Conservation (phyloP, 2,329 filamentous ascomycete genomes). For the Fusarium nurragi region DNA sequence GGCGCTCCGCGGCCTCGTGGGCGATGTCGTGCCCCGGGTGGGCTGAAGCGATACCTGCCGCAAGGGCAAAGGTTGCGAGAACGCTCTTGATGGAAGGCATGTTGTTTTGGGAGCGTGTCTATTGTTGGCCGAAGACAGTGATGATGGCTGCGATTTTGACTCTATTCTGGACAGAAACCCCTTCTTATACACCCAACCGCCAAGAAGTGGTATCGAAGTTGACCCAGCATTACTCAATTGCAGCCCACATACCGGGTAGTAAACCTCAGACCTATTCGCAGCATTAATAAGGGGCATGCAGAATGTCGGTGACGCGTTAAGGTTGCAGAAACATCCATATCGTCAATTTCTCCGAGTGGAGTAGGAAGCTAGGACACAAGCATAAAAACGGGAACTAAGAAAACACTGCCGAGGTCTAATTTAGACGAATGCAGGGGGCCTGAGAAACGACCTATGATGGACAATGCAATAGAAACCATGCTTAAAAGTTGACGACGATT, state of each 20-base stretch:
- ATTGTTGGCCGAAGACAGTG: no score
- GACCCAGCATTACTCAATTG: not conserved
- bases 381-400: conserved; percentile 8
- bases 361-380: not conserved
- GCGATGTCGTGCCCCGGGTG: conserved; percentile 61
- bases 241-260: conserved; percentile 10
- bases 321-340: not conserved
- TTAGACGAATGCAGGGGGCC: not conserved
- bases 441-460: conserved; percentile 7
- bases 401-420: conserved; percentile 6
- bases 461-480: not conserved
- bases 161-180: not conserved
- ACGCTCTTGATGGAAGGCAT: conserved; percentile 29
- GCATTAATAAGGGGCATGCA: not conserved
- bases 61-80: conserved; percentile 23
- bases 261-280: not conserved
- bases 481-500: conserved; percentile 5
- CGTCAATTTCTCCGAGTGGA: not conserved
- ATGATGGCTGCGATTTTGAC: not conserved
- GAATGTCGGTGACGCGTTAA: conserved; percentile 14
- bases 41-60: conserved; percentile 42
- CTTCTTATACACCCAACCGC: not conserved
- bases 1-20: conserved; percentile 60
- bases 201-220: not conserved
- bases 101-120: not conserved